These are phyloP conservation scores for Lentinula lateritia DNA, from an alignment of 768 basidiomycete genomes.

Conservation along the genomic window DNA sequence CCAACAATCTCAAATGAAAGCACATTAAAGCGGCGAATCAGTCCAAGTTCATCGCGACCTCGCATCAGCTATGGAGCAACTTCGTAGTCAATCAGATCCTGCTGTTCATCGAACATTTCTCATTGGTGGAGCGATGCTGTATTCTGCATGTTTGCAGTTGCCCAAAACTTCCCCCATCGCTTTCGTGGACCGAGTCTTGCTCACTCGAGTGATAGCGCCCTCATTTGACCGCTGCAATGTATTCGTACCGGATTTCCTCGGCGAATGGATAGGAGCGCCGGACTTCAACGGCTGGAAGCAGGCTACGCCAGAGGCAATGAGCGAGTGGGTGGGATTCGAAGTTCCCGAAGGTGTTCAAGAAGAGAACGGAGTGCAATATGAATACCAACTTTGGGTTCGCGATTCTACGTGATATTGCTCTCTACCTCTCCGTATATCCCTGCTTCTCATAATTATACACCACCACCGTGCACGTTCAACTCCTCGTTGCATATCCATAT, in stretches of 20 bases:
- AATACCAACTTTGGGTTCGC: conserved; percentile 94
- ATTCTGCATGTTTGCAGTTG: conserved; percentile 57
- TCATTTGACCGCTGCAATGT: conserved; percentile 81
- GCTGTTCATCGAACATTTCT: conserved; percentile 66
- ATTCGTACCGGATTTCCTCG: conserved; percentile 72
- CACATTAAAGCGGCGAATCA: conserved; percentile 8
- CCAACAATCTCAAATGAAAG: not conserved
- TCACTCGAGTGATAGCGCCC: conserved; percentile 78
- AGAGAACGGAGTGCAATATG: conserved; percentile 81
- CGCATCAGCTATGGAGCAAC: conserved; percentile 31
- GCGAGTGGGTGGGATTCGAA: conserved; percentile 75
- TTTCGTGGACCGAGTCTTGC: conserved; percentile 74
- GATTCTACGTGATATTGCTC: conserved; percentile 14
- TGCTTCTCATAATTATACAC: not conserved
- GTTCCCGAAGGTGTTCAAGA: conserved; percentile 72
- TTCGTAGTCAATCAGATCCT: conserved; percentile 17
- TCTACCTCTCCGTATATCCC: not conserved
- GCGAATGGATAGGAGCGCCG: conserved; percentile 11
- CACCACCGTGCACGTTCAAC: not conserved
- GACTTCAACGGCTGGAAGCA: conserved; percentile 42
- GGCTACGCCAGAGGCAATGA: conserved; percentile 57
- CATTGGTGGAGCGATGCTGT: conserved; percentile 90
- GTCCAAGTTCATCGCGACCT: conserved; percentile 35
- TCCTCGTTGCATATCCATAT: not conserved
- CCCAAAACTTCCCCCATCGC: conserved; percentile 25